Evolutionary conservation across 2,329 filamentous ascomycete species (phyloP).

Genomic region (Camillea tinctor): DNA sequence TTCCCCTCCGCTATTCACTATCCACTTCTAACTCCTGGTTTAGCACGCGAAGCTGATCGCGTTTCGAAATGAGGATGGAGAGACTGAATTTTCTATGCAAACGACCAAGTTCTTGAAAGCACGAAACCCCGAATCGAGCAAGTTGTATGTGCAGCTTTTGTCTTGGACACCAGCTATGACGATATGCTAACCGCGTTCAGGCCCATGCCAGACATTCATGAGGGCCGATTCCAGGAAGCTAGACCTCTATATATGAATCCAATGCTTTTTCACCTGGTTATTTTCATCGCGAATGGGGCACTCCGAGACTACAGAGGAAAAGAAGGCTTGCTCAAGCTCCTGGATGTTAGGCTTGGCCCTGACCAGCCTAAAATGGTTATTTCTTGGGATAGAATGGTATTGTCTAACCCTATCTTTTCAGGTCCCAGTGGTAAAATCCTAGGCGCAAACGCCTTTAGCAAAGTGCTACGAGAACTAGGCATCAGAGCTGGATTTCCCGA

Average conservation of each 20-base stretch:
- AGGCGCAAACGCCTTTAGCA: too few species aligned
- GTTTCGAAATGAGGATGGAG: constrained; percentile 2
- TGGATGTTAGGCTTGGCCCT: too few species aligned
- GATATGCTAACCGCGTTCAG: neutral
- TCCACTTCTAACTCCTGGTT: neutral
- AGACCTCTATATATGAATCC: constrained; percentile 34
- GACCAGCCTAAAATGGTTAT: too few species aligned
- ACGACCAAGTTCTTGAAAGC: too few species aligned
- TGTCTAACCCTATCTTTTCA: too few species aligned
- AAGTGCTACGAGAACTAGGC: too few species aligned
- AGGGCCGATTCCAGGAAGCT: neutral
- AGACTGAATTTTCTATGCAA: neutral
- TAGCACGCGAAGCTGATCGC: constrained; percentile 4
- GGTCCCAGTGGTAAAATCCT: too few species aligned
- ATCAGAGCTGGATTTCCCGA: too few species aligned
- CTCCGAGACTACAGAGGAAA: constrained; percentile 32
- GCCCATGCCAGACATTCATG: neutral
- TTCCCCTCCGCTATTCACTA: neutral
- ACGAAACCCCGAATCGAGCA: too few species aligned
- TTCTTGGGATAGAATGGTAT: too few species aligned
- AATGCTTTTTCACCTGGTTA: constrained; percentile 42
- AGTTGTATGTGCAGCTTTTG: neutral
- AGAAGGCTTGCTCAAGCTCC: too few species aligned
- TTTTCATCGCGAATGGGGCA: constrained; percentile 42
- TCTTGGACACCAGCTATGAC: neutral